Evolutionary conservation across 257 asterid species (phyloP), one percentile per base, ranked within the genome.

Genomic region (Phtheirospermum japonicum): DNA sequence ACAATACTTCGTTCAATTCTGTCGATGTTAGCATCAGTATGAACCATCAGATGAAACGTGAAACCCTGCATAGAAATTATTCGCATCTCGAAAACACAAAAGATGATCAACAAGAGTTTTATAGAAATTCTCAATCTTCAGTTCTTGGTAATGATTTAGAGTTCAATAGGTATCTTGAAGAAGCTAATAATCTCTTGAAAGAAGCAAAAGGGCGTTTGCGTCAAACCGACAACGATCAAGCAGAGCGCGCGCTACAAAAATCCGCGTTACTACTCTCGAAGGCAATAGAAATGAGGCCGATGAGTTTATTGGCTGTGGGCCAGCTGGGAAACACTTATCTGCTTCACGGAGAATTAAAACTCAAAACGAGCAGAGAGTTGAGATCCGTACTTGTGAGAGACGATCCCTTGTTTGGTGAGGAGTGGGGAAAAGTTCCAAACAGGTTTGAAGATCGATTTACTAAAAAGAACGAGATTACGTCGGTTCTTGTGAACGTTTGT

Each of bases 241-340:
- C 83, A 0, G 96, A 88, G 71, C 53, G 80, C 13, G 81, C 82
- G 28, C 76, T 91, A 12, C 52, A 67, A 19, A 76, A 77, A 70
- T 84, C 96, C 53, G 85, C 86, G 40, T 26, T 57, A 16, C 74
- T 91, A 59, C 92, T 88, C 65, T 75, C 83, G 55, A 80, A 81
- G 69, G 98, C 98, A 64, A 73, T 80, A 66, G 81, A 82, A 37
- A 73, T 84, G 69, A 86, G 93, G 73, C 96, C 98, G 7, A 81
- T 79, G 96, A 91, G 98, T 75, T 84, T 86, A 76, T 67, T 85
- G 75, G 98, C 96, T 6, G 94, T 81, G 45, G 96, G 92, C 12
- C 95, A 82, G 68, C 69, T 91, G 72, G 98, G 98, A 32, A 88
- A 88, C 71, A 81, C 95, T 0, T 88, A 91, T 75, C 95, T 91